A percentile compares a stretch with the other conserved stretches of the same genome.
These are phyloP conservation scores for Aspergillus vadensis DNA, from an alignment of 2,329 filamentous ascomycete genomes.

Conservation along the genomic window DNA sequence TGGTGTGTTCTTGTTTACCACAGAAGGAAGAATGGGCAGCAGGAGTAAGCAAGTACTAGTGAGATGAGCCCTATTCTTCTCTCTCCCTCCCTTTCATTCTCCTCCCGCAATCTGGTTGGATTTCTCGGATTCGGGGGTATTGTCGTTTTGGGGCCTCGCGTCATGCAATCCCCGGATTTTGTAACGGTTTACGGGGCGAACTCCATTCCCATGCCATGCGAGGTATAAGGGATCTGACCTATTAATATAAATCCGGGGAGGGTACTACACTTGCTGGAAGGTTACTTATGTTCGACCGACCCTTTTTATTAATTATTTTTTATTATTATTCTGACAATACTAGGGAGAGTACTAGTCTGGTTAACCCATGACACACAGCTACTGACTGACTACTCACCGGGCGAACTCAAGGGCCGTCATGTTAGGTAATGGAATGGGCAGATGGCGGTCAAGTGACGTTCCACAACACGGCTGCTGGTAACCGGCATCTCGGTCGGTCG, in stretches of 20 bases:
- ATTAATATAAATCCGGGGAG: background rate
- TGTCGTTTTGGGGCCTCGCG: constrained; percentile 8
- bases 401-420: background rate
- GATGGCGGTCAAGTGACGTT: constrained; percentile 24
- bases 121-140: constrained; percentile 2
- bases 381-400: background rate
- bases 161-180: constrained; percentile 12
- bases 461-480: constrained; percentile 26
- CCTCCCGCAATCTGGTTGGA: background rate
- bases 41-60: no score
- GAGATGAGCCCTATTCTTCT: background rate
- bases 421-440: constrained; percentile 24
- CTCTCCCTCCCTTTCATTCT: no score
- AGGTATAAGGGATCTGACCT: background rate
- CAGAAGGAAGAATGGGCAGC: background rate
- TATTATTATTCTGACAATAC: no score
- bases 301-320: background rate
- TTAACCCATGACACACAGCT: no score
- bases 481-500: constrained; percentile 21
- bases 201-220: constrained; percentile 1
- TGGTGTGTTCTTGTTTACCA: background rate
- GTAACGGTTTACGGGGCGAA: constrained; percentile 9
- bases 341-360: no score
- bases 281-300: background rate
- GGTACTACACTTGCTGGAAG: background rate